Evolutionary conservation across 164 flowering plant species (phyloP).

Genomic region (Tinospora cordifolia): DNA sequence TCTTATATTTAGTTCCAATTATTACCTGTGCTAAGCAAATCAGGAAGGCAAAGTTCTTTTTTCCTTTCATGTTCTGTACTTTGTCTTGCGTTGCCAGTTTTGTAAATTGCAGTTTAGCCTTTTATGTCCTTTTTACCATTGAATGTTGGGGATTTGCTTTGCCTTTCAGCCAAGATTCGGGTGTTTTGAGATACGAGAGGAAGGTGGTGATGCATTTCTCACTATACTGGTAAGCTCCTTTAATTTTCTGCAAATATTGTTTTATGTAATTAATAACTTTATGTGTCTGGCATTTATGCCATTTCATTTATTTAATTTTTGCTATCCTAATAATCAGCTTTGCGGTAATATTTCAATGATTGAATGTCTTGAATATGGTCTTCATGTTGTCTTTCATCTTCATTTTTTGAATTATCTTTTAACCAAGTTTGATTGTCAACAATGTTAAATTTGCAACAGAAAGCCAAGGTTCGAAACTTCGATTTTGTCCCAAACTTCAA

Average conservation of each 20-base stretch:
- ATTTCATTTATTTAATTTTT: not conserved
- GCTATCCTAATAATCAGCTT: not conserved
- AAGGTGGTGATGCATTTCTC: conserved; percentile 55
- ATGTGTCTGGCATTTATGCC: not conserved
- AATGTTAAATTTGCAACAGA: not conserved
- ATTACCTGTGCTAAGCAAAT: too few relatives aligned
- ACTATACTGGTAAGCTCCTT: conserved; percentile 54
- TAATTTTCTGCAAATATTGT: not conserved
- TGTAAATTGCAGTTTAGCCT: not conserved
- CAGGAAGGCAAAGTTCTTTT: not conserved
- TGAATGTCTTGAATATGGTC: not conserved
- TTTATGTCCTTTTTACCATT: not conserved
- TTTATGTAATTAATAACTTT: not conserved
- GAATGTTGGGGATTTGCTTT: not conserved
- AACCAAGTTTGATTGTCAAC: not conserved
- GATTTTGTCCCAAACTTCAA: too few relatives aligned
- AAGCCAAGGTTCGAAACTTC: too few relatives aligned
- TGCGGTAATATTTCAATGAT: not conserved
- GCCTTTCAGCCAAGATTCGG: conserved; percentile 73
- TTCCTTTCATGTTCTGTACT: not conserved
- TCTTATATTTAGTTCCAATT: too few relatives aligned
- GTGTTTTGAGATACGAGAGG: conserved; percentile 76
- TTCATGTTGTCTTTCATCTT: not conserved
- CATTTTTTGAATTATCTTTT: not conserved
- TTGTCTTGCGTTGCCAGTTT: not conserved